Percentiles rank a stretch among this genome's conserved stretches.
Evolutionary conservation across 2,329 filamentous ascomycete genomes (phyloP).

Genomic region (Bertia moriformis): DNA sequence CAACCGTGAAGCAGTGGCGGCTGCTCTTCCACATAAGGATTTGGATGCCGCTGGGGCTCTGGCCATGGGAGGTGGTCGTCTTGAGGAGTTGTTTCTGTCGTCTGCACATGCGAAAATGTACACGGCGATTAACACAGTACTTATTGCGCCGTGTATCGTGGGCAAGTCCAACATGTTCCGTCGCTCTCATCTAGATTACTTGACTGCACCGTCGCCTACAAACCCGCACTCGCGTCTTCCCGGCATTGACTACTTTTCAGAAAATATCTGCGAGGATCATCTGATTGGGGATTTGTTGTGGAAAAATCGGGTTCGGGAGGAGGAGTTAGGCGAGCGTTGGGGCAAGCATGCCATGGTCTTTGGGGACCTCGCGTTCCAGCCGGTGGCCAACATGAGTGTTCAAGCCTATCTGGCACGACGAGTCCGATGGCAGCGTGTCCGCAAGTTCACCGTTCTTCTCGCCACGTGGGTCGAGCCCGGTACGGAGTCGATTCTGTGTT

Average conservation of each 20-base stretch:
- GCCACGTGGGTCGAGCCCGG: conserved; percentile 88
- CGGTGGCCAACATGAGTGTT: conserved; percentile 69
- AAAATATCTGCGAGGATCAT: conserved; percentile 96
- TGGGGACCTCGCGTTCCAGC: conserved; percentile 80
- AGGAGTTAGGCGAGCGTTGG: conserved; percentile 21
- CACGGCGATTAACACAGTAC: conserved; percentile 84
- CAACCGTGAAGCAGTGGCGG: background rate
- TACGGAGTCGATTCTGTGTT: conserved; percentile 77
- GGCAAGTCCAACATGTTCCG: conserved; percentile 99
- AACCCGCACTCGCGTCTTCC: conserved; percentile 26
- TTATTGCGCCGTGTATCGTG: conserved; percentile 80
- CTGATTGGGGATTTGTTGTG: conserved; percentile 85
- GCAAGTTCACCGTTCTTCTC: conserved; percentile 81
- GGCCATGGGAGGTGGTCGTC: conserved; percentile 51
- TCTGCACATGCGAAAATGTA: conserved; percentile 96
- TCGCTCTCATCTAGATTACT: conserved; percentile 69
- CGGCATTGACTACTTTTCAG: conserved; percentile 84
- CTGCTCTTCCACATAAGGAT: background rate
- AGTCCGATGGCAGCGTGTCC: conserved; percentile 77
- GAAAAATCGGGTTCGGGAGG: conserved; percentile 43
- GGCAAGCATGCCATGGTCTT: conserved; percentile 72
- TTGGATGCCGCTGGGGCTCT: background rate
- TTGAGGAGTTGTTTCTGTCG: conserved; percentile 91
- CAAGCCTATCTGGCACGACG: conserved; percentile 65
- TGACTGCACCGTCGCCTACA: conserved; percentile 35